Percentiles rank a stretch among this genome's conserved stretches.
These are phyloP conservation scores for Sugiyamaella americana DNA, from an alignment of 805 yeast species.

Conservation along the genomic window DNA sequence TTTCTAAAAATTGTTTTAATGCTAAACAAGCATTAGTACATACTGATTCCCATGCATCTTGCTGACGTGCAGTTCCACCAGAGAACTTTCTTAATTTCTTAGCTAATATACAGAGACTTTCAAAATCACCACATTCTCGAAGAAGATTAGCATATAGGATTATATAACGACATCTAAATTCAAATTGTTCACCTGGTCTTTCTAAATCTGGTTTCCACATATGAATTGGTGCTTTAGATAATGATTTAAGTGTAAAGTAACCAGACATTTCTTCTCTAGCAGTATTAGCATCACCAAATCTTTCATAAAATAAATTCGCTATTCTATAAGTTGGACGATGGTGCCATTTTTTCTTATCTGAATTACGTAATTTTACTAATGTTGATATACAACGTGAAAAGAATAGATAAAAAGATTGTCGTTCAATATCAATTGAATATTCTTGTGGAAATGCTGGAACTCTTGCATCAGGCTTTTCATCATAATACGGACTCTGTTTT, in stretches of 20 bases:
- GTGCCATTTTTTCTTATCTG: slow-evolving; percentile 87
- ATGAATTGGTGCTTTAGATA: slow-evolving; percentile 64
- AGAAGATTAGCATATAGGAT: slow-evolving; percentile 55
- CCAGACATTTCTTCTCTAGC: slow-evolving; percentile 62
- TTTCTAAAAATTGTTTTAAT: slow-evolving; percentile 39
- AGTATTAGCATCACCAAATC: slow-evolving; percentile 42
- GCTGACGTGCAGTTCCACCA: slow-evolving; percentile 64
- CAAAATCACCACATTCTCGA: slow-evolving; percentile 48
- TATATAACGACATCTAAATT: slow-evolving; percentile 65
- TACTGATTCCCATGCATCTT: slow-evolving; percentile 60
- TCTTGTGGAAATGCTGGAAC: background rate
- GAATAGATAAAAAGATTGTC: slow-evolving; percentile 22
- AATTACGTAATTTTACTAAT: slow-evolving; percentile 41
- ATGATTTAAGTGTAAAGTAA: slow-evolving; percentile 57
- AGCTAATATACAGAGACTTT: slow-evolving; percentile 51
- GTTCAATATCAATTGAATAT: background rate
- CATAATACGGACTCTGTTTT: slow-evolving; percentile 32
- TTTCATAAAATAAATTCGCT: slow-evolving; percentile 55
- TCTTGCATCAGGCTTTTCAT: background rate
- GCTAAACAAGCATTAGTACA: slow-evolving; percentile 49
- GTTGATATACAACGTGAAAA: slow-evolving; percentile 39
- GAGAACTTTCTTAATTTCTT: slow-evolving; percentile 74
- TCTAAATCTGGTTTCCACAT: slow-evolving; percentile 94
- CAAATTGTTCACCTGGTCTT: slow-evolving; percentile 88
- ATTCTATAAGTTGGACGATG: slow-evolving; percentile 74